Percentiles rank a stretch among this genome's conserved stretches.
phyloP scores from a whole-genome alignment of 805 yeast species.

The Wickerhamomyces xylosicus region DNA sequence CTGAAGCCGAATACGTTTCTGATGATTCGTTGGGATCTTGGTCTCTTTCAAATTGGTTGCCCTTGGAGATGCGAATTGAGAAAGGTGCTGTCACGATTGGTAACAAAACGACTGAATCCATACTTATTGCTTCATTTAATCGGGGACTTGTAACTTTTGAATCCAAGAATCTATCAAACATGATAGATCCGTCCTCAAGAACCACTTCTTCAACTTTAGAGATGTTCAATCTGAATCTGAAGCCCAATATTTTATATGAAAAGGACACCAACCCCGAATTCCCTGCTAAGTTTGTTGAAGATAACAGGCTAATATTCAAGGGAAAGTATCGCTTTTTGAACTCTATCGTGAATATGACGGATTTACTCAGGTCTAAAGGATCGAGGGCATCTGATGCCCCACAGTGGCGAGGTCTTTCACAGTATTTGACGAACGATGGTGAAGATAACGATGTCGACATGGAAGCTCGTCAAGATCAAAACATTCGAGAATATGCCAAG shows the following conservation, averaged over 20 bases:
- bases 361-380: conserved; percentile 7
- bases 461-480: conserved; percentile 20
- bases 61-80: conserved; percentile 47
- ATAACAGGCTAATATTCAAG: neutral
- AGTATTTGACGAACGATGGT: conserved; percentile 43
- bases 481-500: conserved; percentile 67
- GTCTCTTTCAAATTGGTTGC: conserved; percentile 33
- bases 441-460: conserved; percentile 22
- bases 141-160: conserved; percentile 50
- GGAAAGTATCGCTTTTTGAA: conserved; percentile 3
- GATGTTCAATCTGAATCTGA: conserved; percentile 48
- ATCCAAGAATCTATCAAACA: conserved; percentile 33
- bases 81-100: conserved; percentile 76
- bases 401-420: conserved; percentile 67
- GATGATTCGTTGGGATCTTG: conserved; percentile 1
- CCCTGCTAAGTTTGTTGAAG: too few species aligned
- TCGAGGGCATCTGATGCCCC: neutral
- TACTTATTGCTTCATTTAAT: conserved; percentile 52
- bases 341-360: conserved; percentile 1
- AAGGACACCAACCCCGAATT: conserved; percentile 16
- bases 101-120: conserved; percentile 64
- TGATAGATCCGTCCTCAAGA: conserved; percentile 48
- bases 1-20: conserved; percentile 1
- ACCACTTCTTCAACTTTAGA: conserved; percentile 33
- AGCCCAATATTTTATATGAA: conserved; percentile 62